Evolutionary conservation across 768 basidiomycete genomes (phyloP).

Genomic region (Gloeophyllum trabeum): DNA sequence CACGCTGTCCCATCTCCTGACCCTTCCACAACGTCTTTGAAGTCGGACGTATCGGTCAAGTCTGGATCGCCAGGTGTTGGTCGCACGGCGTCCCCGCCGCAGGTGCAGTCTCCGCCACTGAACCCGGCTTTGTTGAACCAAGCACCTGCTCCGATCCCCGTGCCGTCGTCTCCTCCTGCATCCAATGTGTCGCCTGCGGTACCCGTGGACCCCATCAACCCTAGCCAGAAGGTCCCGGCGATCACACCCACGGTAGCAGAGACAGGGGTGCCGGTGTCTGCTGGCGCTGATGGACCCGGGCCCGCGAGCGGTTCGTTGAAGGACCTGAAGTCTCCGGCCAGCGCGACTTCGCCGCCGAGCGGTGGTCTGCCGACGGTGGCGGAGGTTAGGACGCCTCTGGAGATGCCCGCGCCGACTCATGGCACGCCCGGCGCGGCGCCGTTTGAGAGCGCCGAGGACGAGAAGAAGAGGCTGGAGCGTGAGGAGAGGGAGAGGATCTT

Average conservation of each 20-base stretch:
- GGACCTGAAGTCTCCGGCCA: slow-evolving; percentile 25
- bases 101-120: slow-evolving; percentile 18
- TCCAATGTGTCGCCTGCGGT: slow-evolving; percentile 16
- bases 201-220: slow-evolving; percentile 19
- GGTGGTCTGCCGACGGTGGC: slow-evolving; percentile 2
- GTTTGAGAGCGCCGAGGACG: slow-evolving; percentile 41
- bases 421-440: slow-evolving; percentile 9
- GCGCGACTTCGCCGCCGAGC: slow-evolving; percentile 2
- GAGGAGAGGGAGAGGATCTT: slow-evolving; percentile 51
- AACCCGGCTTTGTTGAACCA: slow-evolving; percentile 10
- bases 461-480: slow-evolving; percentile 51
- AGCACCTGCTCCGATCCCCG: background rate
- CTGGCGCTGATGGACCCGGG: slow-evolving; percentile 49
- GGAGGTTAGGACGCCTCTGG: slow-evolving; percentile 28
- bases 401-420: slow-evolving; percentile 5
- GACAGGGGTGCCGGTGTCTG: slow-evolving; percentile 61
- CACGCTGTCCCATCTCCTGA: slow-evolving; percentile 8
- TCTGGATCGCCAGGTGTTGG: no score
- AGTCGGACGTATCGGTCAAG: slow-evolving; percentile 1
- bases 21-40: slow-evolving; percentile 2
- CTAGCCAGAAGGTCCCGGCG: slow-evolving; percentile 17
- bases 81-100: slow-evolving; percentile 3
- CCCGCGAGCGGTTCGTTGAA: slow-evolving; percentile 54
- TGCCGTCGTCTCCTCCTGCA: slow-evolving; percentile 8
- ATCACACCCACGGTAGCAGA: slow-evolving; percentile 61